Evolutionary conservation across 75 land plant genomes (phyloP).

Genomic region (Ceratopteris richardii): DNA sequence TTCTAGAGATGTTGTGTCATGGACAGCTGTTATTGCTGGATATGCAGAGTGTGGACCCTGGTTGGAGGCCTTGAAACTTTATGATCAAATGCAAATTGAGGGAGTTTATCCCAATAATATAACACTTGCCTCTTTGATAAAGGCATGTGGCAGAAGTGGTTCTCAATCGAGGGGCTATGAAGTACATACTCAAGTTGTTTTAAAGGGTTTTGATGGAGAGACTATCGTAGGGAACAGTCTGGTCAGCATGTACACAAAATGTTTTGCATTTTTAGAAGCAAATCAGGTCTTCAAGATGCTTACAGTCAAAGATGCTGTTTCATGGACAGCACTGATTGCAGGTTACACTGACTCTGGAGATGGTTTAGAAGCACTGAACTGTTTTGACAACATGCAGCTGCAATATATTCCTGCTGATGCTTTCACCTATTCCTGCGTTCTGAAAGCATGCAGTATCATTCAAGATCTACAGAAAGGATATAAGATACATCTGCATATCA

Average conservation of each 20-base stretch:
- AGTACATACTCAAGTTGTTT: conserved; percentile 37
- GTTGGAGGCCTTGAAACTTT: conserved; percentile 16
- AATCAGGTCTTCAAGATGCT: conserved; percentile 29
- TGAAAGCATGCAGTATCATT: conserved; percentile 22
- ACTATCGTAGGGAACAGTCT: conserved; percentile 34
- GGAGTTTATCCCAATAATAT: conserved; percentile 40
- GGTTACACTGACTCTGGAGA: conserved; percentile 17
- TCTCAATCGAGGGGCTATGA: conserved; percentile 19
- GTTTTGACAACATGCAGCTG: conserved; percentile 17
- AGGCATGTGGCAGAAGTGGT: conserved; percentile 21
- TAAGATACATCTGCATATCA: conserved; percentile 23
- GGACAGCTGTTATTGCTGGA: conserved; percentile 12
- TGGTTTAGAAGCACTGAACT: conserved; percentile 33
- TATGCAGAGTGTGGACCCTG: conserved; percentile 12
- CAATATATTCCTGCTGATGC: conserved; percentile 26
- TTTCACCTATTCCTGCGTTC: too few relatives aligned
- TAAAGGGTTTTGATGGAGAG: conserved; percentile 31
- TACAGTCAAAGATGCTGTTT: conserved; percentile 21
- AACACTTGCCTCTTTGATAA: conserved; percentile 35
- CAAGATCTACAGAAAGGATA: conserved; percentile 18
- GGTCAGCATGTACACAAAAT: conserved; percentile 42
- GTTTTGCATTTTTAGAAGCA: conserved; percentile 23
- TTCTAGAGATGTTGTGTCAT: conserved; percentile 6
- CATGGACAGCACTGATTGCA: conserved; percentile 46
- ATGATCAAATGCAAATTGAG: conserved; percentile 25